Percentiles rank a stretch among this genome's conserved stretches.
These are phyloP conservation scores for Arabidopsis lyrata DNA, from an alignment of 441 rosid species.

Conservation along the genomic window DNA sequence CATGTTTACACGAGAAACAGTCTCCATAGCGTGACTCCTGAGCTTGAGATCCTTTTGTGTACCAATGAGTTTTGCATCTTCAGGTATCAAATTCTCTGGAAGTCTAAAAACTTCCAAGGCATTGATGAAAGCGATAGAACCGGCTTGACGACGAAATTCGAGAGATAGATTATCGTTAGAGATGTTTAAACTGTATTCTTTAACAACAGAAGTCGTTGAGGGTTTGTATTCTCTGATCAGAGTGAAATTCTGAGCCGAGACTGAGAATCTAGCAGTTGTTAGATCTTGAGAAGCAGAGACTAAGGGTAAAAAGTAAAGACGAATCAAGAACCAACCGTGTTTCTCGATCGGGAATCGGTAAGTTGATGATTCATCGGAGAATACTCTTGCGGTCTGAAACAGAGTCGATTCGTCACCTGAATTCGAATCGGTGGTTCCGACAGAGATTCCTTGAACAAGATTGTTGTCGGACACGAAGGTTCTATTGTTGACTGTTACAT, in stretches of 20 bases:
- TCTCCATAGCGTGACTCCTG: conserved; percentile 63
- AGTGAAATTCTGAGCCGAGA: conserved; percentile 70
- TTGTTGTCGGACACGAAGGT: conserved; percentile 59
- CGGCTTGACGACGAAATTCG: conserved; percentile 54
- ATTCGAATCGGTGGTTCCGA: conserved; percentile 42
- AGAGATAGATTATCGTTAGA: conserved; percentile 54
- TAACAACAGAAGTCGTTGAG: conserved; percentile 45
- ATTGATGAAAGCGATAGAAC: conserved; percentile 73
- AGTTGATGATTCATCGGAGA: conserved; percentile 46
- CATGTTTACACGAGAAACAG: conserved; percentile 83
- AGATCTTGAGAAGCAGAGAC: conserved; percentile 47
- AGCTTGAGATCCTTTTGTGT: conserved; percentile 42
- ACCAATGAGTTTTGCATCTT: conserved; percentile 48
- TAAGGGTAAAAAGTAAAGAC: conserved; percentile 79
- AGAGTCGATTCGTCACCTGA: conserved; percentile 52
- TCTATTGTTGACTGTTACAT: conserved; percentile 55
- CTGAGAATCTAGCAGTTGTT: conserved; percentile 71
- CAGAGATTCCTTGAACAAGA: conserved; percentile 40
- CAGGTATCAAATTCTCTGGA: conserved; percentile 66
- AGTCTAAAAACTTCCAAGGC: conserved; percentile 80
- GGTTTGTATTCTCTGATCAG: conserved; percentile 60
- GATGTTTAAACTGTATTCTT: conserved; percentile 67
- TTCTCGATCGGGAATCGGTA: conserved; percentile 60
- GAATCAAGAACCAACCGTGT: conserved; percentile 69
- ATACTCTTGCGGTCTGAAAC: conserved; percentile 65